phyloP scores from a whole-genome alignment of 306 rosid species.

The Glycine latifolia region DNA sequence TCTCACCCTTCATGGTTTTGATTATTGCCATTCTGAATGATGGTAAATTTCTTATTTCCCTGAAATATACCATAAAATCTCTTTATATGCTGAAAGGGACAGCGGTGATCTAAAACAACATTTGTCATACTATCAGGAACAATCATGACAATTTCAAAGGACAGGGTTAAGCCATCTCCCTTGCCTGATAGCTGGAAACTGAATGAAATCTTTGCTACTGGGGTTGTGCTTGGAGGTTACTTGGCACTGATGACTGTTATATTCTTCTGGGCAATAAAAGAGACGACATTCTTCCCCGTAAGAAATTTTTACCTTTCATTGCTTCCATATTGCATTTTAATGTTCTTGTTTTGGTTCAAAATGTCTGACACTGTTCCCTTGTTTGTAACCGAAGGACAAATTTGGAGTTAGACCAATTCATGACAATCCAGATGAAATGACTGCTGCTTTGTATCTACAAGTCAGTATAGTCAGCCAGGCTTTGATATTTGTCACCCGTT shows the following conservation, averaged over 20 bases:
- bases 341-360: constrained; percentile 28
- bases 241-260: constrained; percentile 93
- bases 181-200: constrained; percentile 99
- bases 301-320: constrained; percentile 34
- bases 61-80: background rate
- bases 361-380: constrained; percentile 24
- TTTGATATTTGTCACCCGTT: constrained; percentile 91
- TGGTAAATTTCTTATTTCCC: constrained; percentile 58
- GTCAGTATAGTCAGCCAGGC: constrained; percentile 99
- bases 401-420: constrained; percentile 68
- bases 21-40: constrained; percentile 96
- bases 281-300: constrained; percentile 80
- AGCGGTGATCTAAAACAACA: constrained; percentile 39
- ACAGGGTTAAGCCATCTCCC: constrained; percentile 96
- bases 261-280: constrained; percentile 87
- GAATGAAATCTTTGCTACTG: constrained; percentile 91
- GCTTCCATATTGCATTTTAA: background rate
- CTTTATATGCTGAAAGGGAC: constrained; percentile 22
- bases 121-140: constrained; percentile 63
- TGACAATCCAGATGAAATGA: constrained; percentile 57
- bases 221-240: constrained; percentile 90
- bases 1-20: constrained; percentile 99
- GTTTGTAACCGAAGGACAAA: constrained; percentile 56
- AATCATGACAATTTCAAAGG: constrained; percentile 99
- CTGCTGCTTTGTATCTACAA: constrained; percentile 93